Conservation (phyloP, 257 asterid species). For the Solanum sparsipilum region DNA sequence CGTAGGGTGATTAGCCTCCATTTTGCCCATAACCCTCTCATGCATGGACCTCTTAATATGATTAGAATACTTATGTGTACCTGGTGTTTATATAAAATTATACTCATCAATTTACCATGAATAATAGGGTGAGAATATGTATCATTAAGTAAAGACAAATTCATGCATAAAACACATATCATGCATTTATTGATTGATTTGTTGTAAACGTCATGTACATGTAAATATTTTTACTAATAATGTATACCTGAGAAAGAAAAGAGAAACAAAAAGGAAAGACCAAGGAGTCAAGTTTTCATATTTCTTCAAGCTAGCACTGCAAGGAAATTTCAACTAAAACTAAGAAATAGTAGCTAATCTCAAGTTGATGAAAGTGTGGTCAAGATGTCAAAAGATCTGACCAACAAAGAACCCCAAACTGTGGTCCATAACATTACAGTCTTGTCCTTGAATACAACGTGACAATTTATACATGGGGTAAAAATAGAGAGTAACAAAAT, state of each 20-base stretch:
- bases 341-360: neutral
- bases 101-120: neutral
- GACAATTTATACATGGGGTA: neutral
- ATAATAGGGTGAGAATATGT: neutral
- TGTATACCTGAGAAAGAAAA: neutral
- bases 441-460: neutral
- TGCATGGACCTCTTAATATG: neutral
- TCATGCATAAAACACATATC: no score
- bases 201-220: neutral
- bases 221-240: neutral
- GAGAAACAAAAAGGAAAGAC: neutral
- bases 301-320: neutral
- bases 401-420: neutral
- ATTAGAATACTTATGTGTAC: no score
- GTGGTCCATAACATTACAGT: neutral
- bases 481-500: neutral
- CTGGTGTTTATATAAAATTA: no score
- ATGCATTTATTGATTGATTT: neutral
- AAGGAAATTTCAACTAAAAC: neutral
- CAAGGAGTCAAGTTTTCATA: neutral
- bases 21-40: neutral
- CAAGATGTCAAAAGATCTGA: neutral
- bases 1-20: neutral
- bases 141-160: neutral
- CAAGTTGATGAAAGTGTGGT: neutral